Evolutionary conservation across 345 rosid species (phyloP).

Genomic region (Sapria himalayana): DNA sequence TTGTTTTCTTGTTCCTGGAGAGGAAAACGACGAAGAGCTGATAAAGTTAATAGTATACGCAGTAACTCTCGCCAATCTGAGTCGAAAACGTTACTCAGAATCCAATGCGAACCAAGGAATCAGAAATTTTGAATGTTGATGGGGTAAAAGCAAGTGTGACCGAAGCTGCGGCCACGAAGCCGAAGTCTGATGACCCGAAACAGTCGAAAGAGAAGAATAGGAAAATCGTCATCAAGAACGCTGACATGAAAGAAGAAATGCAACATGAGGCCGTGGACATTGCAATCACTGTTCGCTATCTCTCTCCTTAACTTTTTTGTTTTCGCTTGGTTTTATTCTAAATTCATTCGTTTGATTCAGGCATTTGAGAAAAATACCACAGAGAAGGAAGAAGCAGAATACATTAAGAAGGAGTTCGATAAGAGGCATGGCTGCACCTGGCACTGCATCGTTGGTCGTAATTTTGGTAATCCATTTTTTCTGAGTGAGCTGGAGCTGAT

Average conservation of each 20-base stretch:
- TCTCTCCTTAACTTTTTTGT: not conserved
- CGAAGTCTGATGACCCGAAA: constrained; percentile 36
- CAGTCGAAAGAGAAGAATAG: constrained; percentile 20
- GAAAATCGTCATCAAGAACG: constrained; percentile 60
- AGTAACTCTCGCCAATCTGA: too few relatives aligned
- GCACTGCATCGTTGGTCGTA: constrained; percentile 99
- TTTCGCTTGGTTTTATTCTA: not conserved
- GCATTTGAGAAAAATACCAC: constrained; percentile 63
- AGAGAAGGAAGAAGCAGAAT: constrained; percentile 96
- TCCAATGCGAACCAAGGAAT: too few relatives aligned
- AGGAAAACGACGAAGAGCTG: too few relatives aligned
- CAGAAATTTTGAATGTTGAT: too few relatives aligned
- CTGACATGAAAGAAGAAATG: constrained; percentile 95
- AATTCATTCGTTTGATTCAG: constrained; percentile 15
- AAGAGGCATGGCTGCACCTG: constrained; percentile 88
- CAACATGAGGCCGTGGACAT: constrained; percentile 80
- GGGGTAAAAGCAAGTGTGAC: too few relatives aligned
- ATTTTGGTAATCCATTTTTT: constrained; percentile 46
- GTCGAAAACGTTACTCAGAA: too few relatives aligned
- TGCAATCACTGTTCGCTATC: constrained; percentile 38
- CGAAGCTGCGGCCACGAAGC: constrained; percentile 20
- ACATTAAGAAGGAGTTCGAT: constrained; percentile 92
- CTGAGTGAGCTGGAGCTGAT: too few relatives aligned
- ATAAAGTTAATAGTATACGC: too few relatives aligned
- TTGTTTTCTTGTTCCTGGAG: too few relatives aligned